A percentile compares a stretch with the other conserved stretches of the same genome.
phyloP scores from a whole-genome alignment of 208 protist genomes.

The Trypanosoma cruzi region DNA sequence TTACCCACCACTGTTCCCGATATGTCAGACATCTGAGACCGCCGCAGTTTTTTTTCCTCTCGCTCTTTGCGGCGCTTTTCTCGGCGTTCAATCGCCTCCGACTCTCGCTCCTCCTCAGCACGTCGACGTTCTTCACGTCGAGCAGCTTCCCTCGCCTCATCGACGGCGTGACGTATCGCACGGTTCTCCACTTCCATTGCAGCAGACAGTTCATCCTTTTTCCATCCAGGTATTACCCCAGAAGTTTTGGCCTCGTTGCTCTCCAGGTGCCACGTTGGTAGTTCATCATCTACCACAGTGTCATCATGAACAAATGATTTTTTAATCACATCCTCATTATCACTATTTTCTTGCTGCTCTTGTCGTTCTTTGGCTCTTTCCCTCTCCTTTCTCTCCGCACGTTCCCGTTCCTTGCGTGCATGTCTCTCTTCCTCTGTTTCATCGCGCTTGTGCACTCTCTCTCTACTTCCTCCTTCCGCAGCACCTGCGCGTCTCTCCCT shows the following conservation, averaged over 20 bases:
- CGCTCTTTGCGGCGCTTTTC: slow-evolving; percentile 42
- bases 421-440: slow-evolving; percentile 82
- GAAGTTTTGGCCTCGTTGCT: background rate
- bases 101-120: slow-evolving; percentile 29
- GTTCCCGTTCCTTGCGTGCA: slow-evolving; percentile 65
- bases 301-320: slow-evolving; percentile 4
- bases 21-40: slow-evolving; percentile 1
- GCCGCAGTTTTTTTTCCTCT: slow-evolving; percentile 37
- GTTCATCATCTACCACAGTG: slow-evolving; percentile 2
- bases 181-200: slow-evolving; percentile 59
- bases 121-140: slow-evolving; percentile 26
- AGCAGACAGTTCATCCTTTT: slow-evolving; percentile 33
- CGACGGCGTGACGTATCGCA: slow-evolving; percentile 19
- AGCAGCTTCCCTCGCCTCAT: slow-evolving; percentile 15
- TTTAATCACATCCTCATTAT: background rate
- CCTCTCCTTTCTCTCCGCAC: slow-evolving; percentile 23
- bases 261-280: background rate
- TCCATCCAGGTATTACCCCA: background rate
- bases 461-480: slow-evolving; percentile 19
- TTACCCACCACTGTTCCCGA: slow-evolving; percentile 15
- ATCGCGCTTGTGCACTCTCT: slow-evolving; percentile 20
- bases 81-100: slow-evolving; percentile 35
- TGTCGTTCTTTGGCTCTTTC: slow-evolving; percentile 15
- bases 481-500: background rate
- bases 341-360: slow-evolving; percentile 9